phyloP scores from a whole-genome alignment of 1,284 basidiomycete genomes.

The Cerrena zonata region DNA sequence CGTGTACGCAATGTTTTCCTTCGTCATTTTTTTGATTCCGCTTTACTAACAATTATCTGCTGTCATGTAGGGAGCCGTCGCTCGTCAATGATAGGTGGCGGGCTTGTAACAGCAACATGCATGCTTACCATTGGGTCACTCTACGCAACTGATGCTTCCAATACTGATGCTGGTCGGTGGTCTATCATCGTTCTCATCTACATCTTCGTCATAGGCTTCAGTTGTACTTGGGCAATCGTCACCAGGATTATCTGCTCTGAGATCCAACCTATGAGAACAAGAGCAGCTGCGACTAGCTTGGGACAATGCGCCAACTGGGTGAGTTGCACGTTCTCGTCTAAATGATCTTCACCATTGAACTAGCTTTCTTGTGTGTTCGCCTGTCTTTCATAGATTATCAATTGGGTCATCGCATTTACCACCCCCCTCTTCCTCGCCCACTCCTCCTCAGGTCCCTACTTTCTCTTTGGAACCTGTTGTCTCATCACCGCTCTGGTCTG shows the following conservation, averaged over 20 bases:
- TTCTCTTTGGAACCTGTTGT: constrained; percentile 39
- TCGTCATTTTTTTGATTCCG: neutral
- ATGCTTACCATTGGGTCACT: constrained; percentile 13
- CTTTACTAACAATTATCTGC: constrained; percentile 4
- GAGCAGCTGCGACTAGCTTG: constrained; percentile 33
- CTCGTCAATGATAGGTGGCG: constrained; percentile 41
- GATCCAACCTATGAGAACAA: constrained; percentile 37
- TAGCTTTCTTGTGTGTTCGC: too few relatives aligned
- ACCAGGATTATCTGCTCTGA: constrained; percentile 34
- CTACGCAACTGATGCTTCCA: constrained; percentile 13
- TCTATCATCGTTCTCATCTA: constrained; percentile 45
- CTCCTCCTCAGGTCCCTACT: constrained; percentile 43
- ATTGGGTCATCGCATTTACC: constrained; percentile 41
- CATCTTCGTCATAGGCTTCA: constrained; percentile 35
- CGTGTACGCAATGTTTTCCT: constrained; percentile 30
- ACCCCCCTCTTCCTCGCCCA: constrained; percentile 42
- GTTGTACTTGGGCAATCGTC: constrained; percentile 36
- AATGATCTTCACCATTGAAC: neutral
- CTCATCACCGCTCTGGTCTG: constrained; percentile 36
- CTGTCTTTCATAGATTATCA: constrained; percentile 32
- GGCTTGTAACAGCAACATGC: constrained; percentile 31
- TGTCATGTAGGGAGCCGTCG: constrained; percentile 34
- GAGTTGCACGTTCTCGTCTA: constrained; percentile 15
- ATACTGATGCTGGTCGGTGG: constrained; percentile 32
- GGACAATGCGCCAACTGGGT: constrained; percentile 38